Conservation (phyloP, 768 basidiomycete genomes). For the Boletus sp. region DNA sequence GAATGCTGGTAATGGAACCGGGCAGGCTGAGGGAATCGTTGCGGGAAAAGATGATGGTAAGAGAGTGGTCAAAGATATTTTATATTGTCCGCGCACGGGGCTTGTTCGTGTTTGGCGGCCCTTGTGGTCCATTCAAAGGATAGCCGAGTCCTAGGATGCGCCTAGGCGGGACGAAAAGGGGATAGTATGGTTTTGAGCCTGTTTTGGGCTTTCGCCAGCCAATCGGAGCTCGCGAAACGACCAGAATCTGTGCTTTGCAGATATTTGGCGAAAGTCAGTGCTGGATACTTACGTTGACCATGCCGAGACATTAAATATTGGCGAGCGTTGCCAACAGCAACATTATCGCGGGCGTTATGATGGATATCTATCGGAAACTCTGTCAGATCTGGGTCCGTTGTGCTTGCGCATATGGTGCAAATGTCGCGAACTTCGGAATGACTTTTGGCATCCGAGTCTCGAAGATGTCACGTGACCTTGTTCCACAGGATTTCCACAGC, state of each 20-base stretch:
- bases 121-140: not conserved
- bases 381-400: too few relatives aligned
- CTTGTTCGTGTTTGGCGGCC: conserved; percentile 25
- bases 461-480: not conserved
- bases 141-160: too few relatives aligned
- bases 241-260: too few relatives aligned
- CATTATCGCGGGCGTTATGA: too few relatives aligned
- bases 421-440: not conserved
- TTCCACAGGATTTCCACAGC: not conserved
- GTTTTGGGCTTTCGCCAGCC: too few relatives aligned
- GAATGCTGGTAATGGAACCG: not conserved
- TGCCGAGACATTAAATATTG: not conserved
- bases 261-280: conserved; percentile 1
- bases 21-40: not conserved
- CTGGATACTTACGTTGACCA: not conserved
- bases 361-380: too few relatives aligned
- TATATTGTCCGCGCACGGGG: conserved; percentile 14
- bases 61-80: conserved; percentile 1
- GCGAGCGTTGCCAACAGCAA: not conserved
- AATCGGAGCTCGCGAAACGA: too few relatives aligned
- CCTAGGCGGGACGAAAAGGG: too few relatives aligned
- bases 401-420: too few relatives aligned
- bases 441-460: too few relatives aligned
- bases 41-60: not conserved
- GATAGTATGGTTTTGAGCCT: too few relatives aligned